Base-by-base conservation (phyloP, 139 green algal species). In the Choricystis sp. region DNA sequence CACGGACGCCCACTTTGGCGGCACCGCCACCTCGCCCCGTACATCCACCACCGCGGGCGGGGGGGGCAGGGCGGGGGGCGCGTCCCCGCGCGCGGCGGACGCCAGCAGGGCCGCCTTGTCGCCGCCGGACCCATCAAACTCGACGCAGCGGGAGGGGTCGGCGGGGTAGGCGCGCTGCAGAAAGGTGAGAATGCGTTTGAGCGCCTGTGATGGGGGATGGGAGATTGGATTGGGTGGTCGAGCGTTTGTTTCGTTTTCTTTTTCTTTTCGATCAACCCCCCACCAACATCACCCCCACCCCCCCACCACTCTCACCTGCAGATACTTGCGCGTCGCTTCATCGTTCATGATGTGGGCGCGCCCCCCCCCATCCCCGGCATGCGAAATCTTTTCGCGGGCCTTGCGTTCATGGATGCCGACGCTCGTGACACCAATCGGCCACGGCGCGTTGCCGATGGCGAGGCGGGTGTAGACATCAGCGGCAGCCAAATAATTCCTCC, bases 331-430 rank as follows among this genome's bases (percentile, higher is more conserved):
- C 2, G 92, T 95, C 2, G 89, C 89, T 77, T 99, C 93, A 57
- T 99, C 92, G 72, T 97, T 97, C 93, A 99, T 99, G 72, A 98
- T 91, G 81, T 99, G 93, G 23, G 93, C 93, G 63, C 89, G 69
- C 26, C 60, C n/a, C 24, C 29, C 20, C 62, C 62, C 49, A 24
- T 40, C 20, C 28, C 28, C 58, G 48, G 23, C 29, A 65, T 71
- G 31, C 0, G 80, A 86, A 66, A 98, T 98, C 73, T 98, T 97
- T 75, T 99, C 93, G 26, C 93, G 85, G 1, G 91, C 87, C 1
- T 79, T 86, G 24, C 93, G 87, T 78, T 97, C 93, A 26, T 81
- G 75, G 27, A 90, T 84, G 55, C 84, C 84, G 4, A 96, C 84
- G 66, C 82, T 88, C 1, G 89, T 95, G 14, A 96, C 91, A 61